Conservation (phyloP, 805 yeast species). For the Candida xiaguanensis region DNA sequence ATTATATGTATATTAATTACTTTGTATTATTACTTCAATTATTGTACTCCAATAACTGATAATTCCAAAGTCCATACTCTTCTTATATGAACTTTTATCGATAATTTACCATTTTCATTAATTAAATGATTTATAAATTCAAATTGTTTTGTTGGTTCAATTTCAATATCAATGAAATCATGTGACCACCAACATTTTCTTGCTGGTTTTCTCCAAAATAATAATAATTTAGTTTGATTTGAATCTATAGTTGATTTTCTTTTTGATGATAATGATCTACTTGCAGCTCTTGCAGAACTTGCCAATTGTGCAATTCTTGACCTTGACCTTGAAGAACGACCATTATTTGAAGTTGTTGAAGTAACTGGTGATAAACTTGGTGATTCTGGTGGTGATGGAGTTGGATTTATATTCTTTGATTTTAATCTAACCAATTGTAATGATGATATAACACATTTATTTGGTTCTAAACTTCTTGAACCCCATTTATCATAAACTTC, state of each 20-base stretch:
- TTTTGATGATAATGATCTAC: slow-evolving; percentile 56
- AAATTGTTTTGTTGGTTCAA: slow-evolving; percentile 19
- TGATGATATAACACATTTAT: slow-evolving; percentile 82
- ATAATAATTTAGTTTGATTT: slow-evolving; percentile 57
- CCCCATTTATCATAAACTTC: slow-evolving; percentile 74
- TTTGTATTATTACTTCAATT: slow-evolving; percentile 6
- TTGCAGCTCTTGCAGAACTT: slow-evolving; percentile 49
- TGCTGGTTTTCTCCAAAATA: slow-evolving; percentile 98
- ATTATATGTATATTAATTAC: not conserved
- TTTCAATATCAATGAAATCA: slow-evolving; percentile 46
- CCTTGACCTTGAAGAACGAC: slow-evolving; percentile 30
- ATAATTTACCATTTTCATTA: slow-evolving; percentile 13
- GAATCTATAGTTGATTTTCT: slow-evolving; percentile 33
- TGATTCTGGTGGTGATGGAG: slow-evolving; percentile 37
- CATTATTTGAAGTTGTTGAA: slow-evolving; percentile 24
- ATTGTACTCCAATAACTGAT: slow-evolving; percentile 81
- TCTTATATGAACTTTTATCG: slow-evolving; percentile 75
- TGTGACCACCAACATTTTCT: slow-evolving; percentile 98
- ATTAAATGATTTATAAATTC: not conserved
- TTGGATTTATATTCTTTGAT: slow-evolving; percentile 14
- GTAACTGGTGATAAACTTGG: slow-evolving; percentile 43
- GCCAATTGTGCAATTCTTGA: slow-evolving; percentile 64
- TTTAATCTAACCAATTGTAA: slow-evolving; percentile 65
- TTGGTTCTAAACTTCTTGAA: slow-evolving; percentile 80
- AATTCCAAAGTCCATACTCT: slow-evolving; percentile 97